A percentile compares a stretch with the other conserved stretches of the same genome.
These are phyloP conservation scores for Rhinocladiella mackenziei DNA, from an alignment of 2,329 filamentous ascomycete species.

Conservation along the genomic window DNA sequence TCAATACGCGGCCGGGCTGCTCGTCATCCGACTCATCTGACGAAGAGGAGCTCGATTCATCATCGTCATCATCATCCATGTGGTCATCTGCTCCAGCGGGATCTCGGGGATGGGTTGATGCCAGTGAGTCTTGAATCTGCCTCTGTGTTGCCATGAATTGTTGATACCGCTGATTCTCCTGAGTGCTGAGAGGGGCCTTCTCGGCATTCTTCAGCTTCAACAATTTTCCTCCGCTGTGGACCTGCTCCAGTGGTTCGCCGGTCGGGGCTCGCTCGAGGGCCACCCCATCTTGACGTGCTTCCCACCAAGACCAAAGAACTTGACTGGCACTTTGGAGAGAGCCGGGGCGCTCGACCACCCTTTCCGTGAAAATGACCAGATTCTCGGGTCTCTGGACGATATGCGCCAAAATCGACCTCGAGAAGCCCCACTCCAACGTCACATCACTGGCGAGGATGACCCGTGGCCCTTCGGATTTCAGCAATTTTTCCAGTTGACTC, in stretches of 20 bases:
- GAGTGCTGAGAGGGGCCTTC: constrained; percentile 64
- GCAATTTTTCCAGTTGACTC: constrained; percentile 70
- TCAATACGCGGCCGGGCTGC: constrained; percentile 86
- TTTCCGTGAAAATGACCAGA: constrained; percentile 81
- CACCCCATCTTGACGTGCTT: constrained; percentile 62
- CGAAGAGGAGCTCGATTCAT: constrained; percentile 78
- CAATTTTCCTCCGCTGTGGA: constrained; percentile 61
- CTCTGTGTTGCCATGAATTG: constrained; percentile 87
- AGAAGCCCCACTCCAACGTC: constrained; percentile 92
- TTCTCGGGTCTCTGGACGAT: constrained; percentile 76
- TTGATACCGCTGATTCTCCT: constrained; percentile 78
- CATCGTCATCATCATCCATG: constrained; percentile 75
- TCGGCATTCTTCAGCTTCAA: constrained; percentile 59
- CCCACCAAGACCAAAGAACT: constrained; percentile 77
- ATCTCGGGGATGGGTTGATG: constrained; percentile 57
- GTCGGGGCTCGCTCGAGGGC: constrained; percentile 53
- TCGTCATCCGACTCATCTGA: constrained; percentile 87
- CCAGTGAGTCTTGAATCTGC: constrained; percentile 77
- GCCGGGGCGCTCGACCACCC: constrained; percentile 37
- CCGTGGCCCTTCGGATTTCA: constrained; percentile 51
- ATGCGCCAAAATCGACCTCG: constrained; percentile 69
- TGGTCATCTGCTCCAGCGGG: constrained; percentile 59
- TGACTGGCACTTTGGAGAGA: constrained; percentile 51
- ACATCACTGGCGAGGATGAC: constrained; percentile 90
- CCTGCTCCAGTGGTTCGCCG: constrained; percentile 61